A percentile compares a stretch with the other conserved stretches of the same genome.
Evolutionary conservation across 2,329 filamentous ascomycete genomes (phyloP).

Genomic region (Xylaria sp.): DNA sequence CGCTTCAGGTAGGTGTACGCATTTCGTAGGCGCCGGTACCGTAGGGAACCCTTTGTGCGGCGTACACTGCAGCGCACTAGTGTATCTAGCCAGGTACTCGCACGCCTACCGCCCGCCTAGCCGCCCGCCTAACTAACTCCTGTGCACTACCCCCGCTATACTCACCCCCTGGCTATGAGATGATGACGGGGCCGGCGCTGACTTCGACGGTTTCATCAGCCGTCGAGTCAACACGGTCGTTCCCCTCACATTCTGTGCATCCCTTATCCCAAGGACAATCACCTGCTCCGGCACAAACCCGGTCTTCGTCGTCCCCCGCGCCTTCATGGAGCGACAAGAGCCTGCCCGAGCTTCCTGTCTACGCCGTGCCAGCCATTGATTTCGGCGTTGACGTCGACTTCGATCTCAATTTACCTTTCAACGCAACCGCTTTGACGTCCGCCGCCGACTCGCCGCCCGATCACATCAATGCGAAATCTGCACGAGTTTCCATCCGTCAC

Average conservation of each 20-base stretch:
- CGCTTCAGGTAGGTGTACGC: constrained; percentile 12
- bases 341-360: constrained; percentile 55
- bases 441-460: constrained; percentile 46
- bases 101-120: not conserved
- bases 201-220: constrained; percentile 54
- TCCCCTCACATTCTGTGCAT: constrained; percentile 49
- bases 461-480: constrained; percentile 46
- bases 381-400: constrained; percentile 48
- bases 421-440: constrained; percentile 57
- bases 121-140: not conserved
- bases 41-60: not conserved
- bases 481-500: constrained; percentile 38
- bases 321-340: constrained; percentile 49
- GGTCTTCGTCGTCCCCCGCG: constrained; percentile 32
- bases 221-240: constrained; percentile 53
- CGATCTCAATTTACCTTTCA: constrained; percentile 53
- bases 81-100: constrained; percentile 1
- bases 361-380: constrained; percentile 66
- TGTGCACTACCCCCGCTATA: constrained; percentile 9
- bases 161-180: constrained; percentile 49
- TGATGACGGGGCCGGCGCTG: constrained; percentile 57
- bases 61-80: constrained; percentile 1
- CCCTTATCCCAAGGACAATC: constrained; percentile 42
- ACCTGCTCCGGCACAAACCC: constrained; percentile 32
- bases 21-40: constrained; percentile 6